phyloP scores from a whole-genome alignment of 306 rosid genomes.

The Rubus idaeus region DNA sequence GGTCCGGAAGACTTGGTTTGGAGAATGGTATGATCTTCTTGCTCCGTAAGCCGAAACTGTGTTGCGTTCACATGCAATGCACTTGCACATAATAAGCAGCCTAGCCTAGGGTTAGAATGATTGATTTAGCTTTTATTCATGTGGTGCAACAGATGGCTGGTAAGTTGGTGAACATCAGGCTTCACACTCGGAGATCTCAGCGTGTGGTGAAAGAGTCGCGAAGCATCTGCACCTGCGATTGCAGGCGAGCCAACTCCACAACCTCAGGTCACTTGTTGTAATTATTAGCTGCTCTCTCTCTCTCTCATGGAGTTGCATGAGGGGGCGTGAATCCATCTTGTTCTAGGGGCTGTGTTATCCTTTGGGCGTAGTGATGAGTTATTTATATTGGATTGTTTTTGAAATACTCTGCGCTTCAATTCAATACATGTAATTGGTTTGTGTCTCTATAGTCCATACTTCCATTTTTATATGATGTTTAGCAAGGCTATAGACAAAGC shows the following conservation, averaged over 20 bases:
- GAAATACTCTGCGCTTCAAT: background rate
- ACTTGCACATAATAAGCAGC: background rate
- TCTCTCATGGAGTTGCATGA: background rate
- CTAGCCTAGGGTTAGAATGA: background rate
- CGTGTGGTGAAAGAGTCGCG: slow-evolving; percentile 88
- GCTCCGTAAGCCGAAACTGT: background rate
- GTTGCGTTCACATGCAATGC: no score
- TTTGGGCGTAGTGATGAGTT: background rate
- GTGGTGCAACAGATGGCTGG: slow-evolving; percentile 71
- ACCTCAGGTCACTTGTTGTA: slow-evolving; percentile 26
- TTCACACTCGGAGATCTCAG: slow-evolving; percentile 76
- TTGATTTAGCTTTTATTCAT: background rate
- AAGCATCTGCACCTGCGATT: slow-evolving; percentile 70
- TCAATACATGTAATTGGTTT: background rate
- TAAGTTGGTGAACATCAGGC: slow-evolving; percentile 81
- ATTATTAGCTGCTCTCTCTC: background rate
- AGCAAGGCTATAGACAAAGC: background rate
- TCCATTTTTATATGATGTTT: background rate
- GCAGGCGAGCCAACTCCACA: slow-evolving; percentile 57
- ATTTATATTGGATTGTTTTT: background rate
- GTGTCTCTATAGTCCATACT: background rate
- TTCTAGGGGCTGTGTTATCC: background rate
- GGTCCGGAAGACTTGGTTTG: slow-evolving; percentile 97
- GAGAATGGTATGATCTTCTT: slow-evolving; percentile 78
- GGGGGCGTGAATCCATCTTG: background rate